Percentiles rank a stretch among this genome's conserved stretches.
Conservation (phyloP, 108 stramenopile species). For the Skeletonema grethae region DNA sequence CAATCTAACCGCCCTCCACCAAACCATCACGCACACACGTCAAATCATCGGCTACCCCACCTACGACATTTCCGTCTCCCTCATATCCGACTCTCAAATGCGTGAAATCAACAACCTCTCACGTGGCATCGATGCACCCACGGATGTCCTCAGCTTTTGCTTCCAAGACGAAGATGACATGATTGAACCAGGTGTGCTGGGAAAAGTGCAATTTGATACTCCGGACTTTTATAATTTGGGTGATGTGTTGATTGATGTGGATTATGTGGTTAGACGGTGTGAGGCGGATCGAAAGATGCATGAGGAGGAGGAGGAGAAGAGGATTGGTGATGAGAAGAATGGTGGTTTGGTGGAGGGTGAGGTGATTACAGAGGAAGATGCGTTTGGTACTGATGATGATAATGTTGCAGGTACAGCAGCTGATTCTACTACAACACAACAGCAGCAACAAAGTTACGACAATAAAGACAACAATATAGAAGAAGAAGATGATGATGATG, state of each 20-base stretch:
- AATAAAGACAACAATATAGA: slow-evolving; percentile 18
- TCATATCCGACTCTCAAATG: slow-evolving; percentile 79
- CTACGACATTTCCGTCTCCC: slow-evolving; percentile 65
- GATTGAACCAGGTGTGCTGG: slow-evolving; percentile 61
- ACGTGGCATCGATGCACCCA: slow-evolving; percentile 65
- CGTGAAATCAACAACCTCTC: slow-evolving; percentile 69
- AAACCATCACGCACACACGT: slow-evolving; percentile 54
- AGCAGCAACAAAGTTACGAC: neutral
- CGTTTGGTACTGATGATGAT: neutral
- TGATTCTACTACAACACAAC: neutral
- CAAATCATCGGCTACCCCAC: slow-evolving; percentile 69
- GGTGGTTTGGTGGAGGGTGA: slow-evolving; percentile 47
- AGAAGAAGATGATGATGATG: slow-evolving; percentile 36
- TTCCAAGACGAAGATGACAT: slow-evolving; percentile 59
- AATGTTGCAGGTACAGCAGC: neutral
- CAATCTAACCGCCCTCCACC: slow-evolving; percentile 23
- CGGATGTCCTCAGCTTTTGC: slow-evolving; percentile 91
- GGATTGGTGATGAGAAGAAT: slow-evolving; percentile 20
- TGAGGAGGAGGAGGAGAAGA: neutral
- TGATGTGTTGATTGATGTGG: slow-evolving; percentile 89
- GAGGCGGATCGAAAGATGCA: slow-evolving; percentile 54
- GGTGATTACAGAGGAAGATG: slow-evolving; percentile 27
- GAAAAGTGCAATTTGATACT: slow-evolving; percentile 68
- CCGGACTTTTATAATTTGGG: slow-evolving; percentile 86
- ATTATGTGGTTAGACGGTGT: slow-evolving; percentile 81